phyloP scores from a whole-genome alignment of 768 basidiomycete genomes.

The Pleurotus platypus region DNA sequence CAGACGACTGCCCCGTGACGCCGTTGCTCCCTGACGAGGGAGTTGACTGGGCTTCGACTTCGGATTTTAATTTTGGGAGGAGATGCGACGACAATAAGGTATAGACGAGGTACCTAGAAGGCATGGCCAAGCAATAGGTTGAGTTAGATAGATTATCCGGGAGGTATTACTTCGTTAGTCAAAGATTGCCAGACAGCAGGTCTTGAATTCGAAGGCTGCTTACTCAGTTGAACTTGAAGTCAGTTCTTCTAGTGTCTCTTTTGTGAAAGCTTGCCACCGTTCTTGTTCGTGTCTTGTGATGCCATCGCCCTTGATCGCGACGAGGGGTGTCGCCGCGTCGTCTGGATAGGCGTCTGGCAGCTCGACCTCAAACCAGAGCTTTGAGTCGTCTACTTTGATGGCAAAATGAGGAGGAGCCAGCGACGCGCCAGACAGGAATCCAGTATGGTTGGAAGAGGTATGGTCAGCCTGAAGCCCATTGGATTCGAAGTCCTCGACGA shows the following conservation, averaged over 20 bases:
- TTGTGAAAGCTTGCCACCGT: constrained; percentile 40
- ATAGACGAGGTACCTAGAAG: constrained; percentile 54
- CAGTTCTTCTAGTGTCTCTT: constrained; percentile 31
- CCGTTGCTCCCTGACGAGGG: too few species aligned
- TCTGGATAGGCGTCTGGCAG: constrained; percentile 14
- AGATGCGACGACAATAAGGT: constrained; percentile 56
- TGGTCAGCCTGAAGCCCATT: constrained; percentile 3
- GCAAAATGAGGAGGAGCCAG: constrained; percentile 29
- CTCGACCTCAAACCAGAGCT: constrained; percentile 33
- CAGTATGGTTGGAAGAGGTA: constrained; percentile 1
- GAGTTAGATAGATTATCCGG: background rate
- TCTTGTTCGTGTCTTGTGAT: constrained; percentile 46
- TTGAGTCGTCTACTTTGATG: constrained; percentile 24
- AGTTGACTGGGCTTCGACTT: constrained; percentile 13
- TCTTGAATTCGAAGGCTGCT: constrained; percentile 4
- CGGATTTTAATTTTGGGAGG: constrained; percentile 50
- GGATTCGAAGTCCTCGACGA: background rate
- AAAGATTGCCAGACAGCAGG: too few species aligned
- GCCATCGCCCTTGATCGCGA: constrained; percentile 45
- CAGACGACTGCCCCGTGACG: too few species aligned
- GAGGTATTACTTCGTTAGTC: too few species aligned
- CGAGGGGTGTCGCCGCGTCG: constrained; percentile 9
- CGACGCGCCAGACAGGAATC: background rate
- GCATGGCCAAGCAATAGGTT: background rate
- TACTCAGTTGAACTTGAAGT: constrained; percentile 28